Evolutionary conservation across 305 asterid species (phyloP), one percentile per base, ranked within the genome.

Genomic region (Fraxinus greggii): DNA sequence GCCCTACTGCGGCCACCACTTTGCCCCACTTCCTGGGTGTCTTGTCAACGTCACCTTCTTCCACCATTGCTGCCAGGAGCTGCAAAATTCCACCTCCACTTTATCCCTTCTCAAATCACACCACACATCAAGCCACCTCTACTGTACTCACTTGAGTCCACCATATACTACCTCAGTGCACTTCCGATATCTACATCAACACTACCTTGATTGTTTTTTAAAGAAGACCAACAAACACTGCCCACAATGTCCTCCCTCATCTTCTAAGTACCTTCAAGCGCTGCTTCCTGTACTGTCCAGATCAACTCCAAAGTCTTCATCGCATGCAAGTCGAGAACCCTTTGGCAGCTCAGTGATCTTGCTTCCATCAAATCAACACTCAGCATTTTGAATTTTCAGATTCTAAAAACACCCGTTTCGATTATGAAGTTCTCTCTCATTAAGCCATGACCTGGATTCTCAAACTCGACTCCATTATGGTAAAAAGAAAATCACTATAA

Each of bases 221-320:
- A 82, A 78, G 88, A 85, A 75, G 78, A 29, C 72, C 84, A 77
- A 13, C 86, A 85, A 80, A 21, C 85, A 38, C 82, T 87, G 36
- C 88, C 90, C 80, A 70, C 82, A 0, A 80, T 93, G 19, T 83
- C 93, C 76, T 87, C 97, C 86, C 36, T 72, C 87, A 69, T 77
- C 86, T 77, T 80, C 92, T 78, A 87, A 75, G 2, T 86, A 96
- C 65, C 90, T 93, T 77, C 94, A 95, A 0, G 91, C 85, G 77
- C 92, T 19, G 95, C 97, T 9, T 96, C 98, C 32, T 90, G 91
- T 24, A 89, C 91, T n/a, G 92, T 92, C 67, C 98, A 95, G 21
- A 77, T 90, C 75, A 91, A 92, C 74, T 93, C 92, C 86, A 89
- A 97, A 80, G 90, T 94, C 61, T 93, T 90, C 83, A 89, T 93